Evolutionary conservation across 305 asterid species (phyloP), one percentile per base, ranked within the genome.

Genomic region (Rubia peregrina): DNA sequence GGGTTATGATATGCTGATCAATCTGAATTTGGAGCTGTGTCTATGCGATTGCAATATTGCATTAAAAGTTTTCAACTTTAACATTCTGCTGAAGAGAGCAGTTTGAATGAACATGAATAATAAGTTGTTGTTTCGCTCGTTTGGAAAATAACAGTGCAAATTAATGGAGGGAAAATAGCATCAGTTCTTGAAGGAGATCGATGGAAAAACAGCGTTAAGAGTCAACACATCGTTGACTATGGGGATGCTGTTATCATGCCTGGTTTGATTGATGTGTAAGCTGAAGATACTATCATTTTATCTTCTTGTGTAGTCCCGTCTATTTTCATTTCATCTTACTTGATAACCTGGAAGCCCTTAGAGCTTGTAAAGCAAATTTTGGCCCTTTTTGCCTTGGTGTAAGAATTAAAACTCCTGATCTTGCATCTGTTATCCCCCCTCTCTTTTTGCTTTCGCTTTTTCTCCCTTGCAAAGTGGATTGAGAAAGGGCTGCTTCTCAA

Each of bases 191-290:
- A 87, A 81, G 95, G 89, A 80, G 89, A 89, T 73, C 84, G 78
- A 21, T 87, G 92, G 96, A 81, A 78, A 73, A 78, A 68, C 69
- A 83, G 74, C 66, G 68, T 80, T 55, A 65, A 80, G 85, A 76
- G 78, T 75, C 81, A 51, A 74, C 88, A 84, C 61, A 80, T 88
- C 51, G 41, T 87, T 71, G 89, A 94, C 74, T 89, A 89, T 73
- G 91, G 90, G 68, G 87, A 91, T 67, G 96, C 99, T 67, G 95
- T 89, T 71, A 83, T 94, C 72, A 91, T 94, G 93, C 99, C 99
- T 48, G 99, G 99, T 61, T 80, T 91, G 79, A 77, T 94, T 55
- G 99, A 94, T 63, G 98, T 89, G 99, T 94, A 87, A 86, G 97
- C 81, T 53, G 36, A 60, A 57, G 42, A 55, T 74, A 53, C 76